Evolutionary conservation across 768 basidiomycete genomes (phyloP), one percentile per base, ranked within the genome.

Genomic region (Pleurotus pulmonarius): DNA sequence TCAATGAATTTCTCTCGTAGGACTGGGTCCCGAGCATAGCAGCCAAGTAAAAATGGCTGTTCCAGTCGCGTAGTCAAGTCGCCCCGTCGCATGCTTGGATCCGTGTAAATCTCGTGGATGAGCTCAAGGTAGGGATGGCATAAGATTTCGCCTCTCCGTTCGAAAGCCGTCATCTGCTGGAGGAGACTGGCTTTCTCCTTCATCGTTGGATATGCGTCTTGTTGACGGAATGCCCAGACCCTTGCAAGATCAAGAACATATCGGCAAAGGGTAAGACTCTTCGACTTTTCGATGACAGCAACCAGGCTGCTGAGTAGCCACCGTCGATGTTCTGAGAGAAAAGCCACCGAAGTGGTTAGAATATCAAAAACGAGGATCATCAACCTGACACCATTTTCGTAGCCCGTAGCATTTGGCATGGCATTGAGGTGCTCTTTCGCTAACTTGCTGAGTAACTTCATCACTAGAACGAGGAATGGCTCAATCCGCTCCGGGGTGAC

Each of bases 1-100:
- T 94, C 92, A 63, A 98, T 79, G 73, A 98, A 99, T 40, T 83
- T 80, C 57, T 89, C 87, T 47, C 97, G 83, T 22, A 97, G 77
- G 7, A 73, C 70, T 0, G 88, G 77, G 65, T 98, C 94, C 60
- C 87, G 82, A 2, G 90, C 88, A 26, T 92, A 85, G 69, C 92
- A 94, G 4, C 96, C 97, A 25, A 98, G 77, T 37, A 98, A 78
- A 76, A 98, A 99, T 1, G 94, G 87, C 25, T 90, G 87, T 65
- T 99, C 97, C 15, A 99, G 79, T 9, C 94, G 86, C 41, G 90
- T 87, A 1, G 97, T 99, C 59, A 99, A 77, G 61, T 99, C 97
- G 56, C 92, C 96, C 43, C 95, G 85, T 41, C 93, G 87, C 45
- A 99, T 74, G 3, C 75, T 71, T 15, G 92, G 87, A 44, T 94